phyloP scores from a whole-genome alignment of 179 eudicot genomes.

The Beta macrorhiza region DNA sequence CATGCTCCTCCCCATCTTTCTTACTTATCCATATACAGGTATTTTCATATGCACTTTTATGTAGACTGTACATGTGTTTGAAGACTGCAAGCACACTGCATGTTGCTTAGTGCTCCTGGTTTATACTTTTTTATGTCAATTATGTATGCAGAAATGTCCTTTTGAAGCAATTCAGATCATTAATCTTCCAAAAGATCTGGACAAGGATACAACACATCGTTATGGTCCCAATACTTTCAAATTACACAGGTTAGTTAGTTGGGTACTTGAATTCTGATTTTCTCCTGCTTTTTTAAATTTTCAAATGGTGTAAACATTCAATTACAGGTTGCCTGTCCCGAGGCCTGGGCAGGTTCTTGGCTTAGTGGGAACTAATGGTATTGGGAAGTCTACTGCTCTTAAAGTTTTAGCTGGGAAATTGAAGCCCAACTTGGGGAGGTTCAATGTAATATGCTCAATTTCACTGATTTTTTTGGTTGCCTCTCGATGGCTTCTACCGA shows the following conservation, averaged over 20 bases:
- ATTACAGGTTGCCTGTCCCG: conserved; percentile 80
- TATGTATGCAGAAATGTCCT: conserved; percentile 79
- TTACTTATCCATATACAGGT: neutral
- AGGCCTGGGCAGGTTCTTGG: conserved; percentile 99
- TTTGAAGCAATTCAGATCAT: conserved; percentile 95
- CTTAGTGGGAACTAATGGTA: conserved; percentile 94
- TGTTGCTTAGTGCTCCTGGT: neutral
- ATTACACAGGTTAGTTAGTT: conserved; percentile 60
- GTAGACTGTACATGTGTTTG: no score
- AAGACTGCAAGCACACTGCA: neutral
- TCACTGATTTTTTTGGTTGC: neutral
- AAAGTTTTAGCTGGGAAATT: conserved; percentile 92
- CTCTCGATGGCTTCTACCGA: conserved; percentile 9
- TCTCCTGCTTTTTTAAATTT: neutral
- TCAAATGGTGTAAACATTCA: neutral
- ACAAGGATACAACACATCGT: conserved; percentile 93
- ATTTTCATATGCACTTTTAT: neutral
- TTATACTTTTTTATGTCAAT: conserved; percentile 12
- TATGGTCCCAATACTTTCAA: conserved; percentile 94
- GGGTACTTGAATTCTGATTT: neutral
- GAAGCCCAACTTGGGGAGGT: conserved; percentile 91
- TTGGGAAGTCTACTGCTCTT: conserved; percentile 94
- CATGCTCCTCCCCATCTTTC: neutral
- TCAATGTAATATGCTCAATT: conserved; percentile 45
- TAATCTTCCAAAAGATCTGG: conserved; percentile 89